Evolutionary conservation across 768 basidiomycete genomes (phyloP), one percentile per base, ranked within the genome.

Genomic region (Podaxis mareebaensis): DNA sequence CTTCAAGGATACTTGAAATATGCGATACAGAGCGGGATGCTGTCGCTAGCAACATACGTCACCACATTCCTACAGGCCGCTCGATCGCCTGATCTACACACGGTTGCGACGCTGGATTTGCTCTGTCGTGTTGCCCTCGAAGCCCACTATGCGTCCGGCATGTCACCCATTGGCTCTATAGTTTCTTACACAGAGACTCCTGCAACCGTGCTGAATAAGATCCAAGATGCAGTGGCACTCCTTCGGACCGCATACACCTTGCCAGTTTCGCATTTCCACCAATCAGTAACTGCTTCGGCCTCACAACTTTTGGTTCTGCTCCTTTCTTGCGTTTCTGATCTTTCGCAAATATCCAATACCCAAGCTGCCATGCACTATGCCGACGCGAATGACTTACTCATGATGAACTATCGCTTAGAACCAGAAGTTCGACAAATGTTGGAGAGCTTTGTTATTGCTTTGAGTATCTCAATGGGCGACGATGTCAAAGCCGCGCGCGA

Each of bases 401-500:
- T 89, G 30, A 81, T 81, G 56, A 81, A 79, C 33, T 75, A 81
- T 64, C 80, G 79, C n/a, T 77, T 91, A 58, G 72, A 80, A n/a
- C 73, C 77, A 10, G 79, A 80, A 48, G 77, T 86, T 53, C 79
- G 85, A 63, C 83, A 84, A 63, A 81, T 82, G 33, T 71, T 92
- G 26, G 89, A 91, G 65, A 76, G 77, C 11, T 87, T 88, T 67
- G 77, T 79, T 3, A 69, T 90, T 40, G 83, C 85, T 4, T 72
- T 92, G 49, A 84, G 83, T 60, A 77, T 88, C 64, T 67, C 86
- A 33, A 79, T 90, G 36, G 87, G 86, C 42, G 89, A 91, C 67
- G 90, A 91, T 61, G 84, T 83, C 26, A 90, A 89, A 70, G 82
- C 79, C 53, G 82, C 86, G n/a, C 78, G 84, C 61, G 89, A 92